Base-by-base conservation (phyloP, 1,284 basidiomycete genomes). In the Cutaneotrichosporon curvatum region DNA sequence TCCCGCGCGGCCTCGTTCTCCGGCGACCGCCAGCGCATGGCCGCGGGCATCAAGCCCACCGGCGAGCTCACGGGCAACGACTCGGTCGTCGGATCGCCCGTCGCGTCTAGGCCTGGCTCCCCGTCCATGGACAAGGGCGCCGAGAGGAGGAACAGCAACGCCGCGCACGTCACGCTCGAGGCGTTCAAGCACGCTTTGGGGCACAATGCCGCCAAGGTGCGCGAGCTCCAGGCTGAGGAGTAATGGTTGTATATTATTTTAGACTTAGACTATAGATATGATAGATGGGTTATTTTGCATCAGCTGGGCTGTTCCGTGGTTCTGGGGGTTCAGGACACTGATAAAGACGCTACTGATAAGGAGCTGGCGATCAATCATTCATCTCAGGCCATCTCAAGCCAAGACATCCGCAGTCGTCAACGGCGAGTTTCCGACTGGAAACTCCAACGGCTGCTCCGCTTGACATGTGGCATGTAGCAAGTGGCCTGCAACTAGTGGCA, bases 41-140 rank as follows among this genome's bases (percentile, higher is more conserved):
- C 48, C 28, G 20, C 37, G 36, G 10, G 25, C 34, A 50, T 50
- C 37, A 19, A 33, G n/a, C 47, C 53, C 40, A 55, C 56, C 37
- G 45, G 44, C 45, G 68, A 72, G 54, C 57, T 70, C 36, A 70
- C 68, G 3, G 70, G 70, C 38, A 69, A 70, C 53, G 70, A 72
- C 56, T 61, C 58, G 16, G 70, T 72, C 35, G 65, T 70, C 16
- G 70, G 70, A 14, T 60, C 61, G 4, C 68, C 70, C 4, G 54
- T 54, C 16, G 45, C 47, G 18, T 64, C 61, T 23, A 50, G 67
- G 48, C 65, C 70, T 20, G 62, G 62, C 4, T 62, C 60, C 7
- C 66, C 68, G 10, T 52, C 50, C 2, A 50, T 48, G 18, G 57
- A 55, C 11, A 48, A 51, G 12, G 51, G 47, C 4, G 51, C 55